Conservation (phyloP, 208 protist genomes). For the Wallacemonas collosoma region DNA sequence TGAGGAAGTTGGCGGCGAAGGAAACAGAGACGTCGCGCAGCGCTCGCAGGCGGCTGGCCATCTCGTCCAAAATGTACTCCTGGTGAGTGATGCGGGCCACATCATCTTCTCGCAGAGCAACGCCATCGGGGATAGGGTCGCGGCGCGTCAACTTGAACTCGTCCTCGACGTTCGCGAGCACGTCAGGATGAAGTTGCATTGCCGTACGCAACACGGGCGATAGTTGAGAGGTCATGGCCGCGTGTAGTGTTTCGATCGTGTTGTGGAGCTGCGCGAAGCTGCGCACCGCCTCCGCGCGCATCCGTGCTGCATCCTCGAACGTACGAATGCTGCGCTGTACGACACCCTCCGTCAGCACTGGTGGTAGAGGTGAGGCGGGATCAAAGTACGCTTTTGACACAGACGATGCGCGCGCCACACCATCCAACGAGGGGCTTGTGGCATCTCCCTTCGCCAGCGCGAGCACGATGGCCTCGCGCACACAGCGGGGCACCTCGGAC, state of each 20-base stretch:
- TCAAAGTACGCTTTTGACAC: background rate
- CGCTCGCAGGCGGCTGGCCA: slow-evolving; percentile 39
- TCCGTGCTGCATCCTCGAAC: slow-evolving; percentile 74
- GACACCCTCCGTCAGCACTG: slow-evolving; percentile 55
- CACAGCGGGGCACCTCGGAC: slow-evolving; percentile 52
- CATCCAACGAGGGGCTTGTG: slow-evolving; percentile 4
- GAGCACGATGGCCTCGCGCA: slow-evolving; percentile 71
- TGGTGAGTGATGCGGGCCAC: slow-evolving; percentile 38
- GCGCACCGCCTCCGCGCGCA: slow-evolving; percentile 74
- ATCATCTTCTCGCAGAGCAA: slow-evolving; percentile 29
- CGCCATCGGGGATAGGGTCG: slow-evolving; percentile 58
- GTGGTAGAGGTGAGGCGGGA: slow-evolving; percentile 15
- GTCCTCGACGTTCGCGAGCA: slow-evolving; percentile 37
- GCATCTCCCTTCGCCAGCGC: slow-evolving; percentile 22
- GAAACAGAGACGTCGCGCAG: slow-evolving; percentile 68
- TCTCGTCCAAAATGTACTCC: slow-evolving; percentile 49
- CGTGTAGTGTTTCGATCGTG: slow-evolving; percentile 65
- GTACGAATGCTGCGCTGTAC: slow-evolving; percentile 74
- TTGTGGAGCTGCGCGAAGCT: slow-evolving; percentile 86
- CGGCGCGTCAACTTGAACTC: slow-evolving; percentile 26
- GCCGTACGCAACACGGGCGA: slow-evolving; percentile 62
- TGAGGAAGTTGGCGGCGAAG: slow-evolving; percentile 76
- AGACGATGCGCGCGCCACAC: background rate
- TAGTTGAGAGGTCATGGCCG: slow-evolving; percentile 54
- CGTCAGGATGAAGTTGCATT: slow-evolving; percentile 61